Evolutionary conservation across 1,139 yeast genomes (phyloP), one percentile per base, ranked within the genome.

Genomic region (Saccharomycopsis hybrid): DNA sequence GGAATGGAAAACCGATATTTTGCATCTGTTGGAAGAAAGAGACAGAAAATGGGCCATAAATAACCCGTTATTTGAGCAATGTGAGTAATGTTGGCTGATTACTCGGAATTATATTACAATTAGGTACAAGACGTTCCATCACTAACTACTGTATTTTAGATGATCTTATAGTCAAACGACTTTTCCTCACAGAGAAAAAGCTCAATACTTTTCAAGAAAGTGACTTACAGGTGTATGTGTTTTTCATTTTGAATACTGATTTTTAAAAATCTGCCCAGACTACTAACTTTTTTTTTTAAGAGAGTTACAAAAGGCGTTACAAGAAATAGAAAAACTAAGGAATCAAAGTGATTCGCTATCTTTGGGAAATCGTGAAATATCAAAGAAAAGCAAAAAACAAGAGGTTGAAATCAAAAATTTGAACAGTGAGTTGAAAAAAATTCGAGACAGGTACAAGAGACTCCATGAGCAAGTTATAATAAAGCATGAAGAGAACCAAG

Each of bases 171-270:
- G 11, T 46, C n/a, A 9, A 28, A 5, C n/a, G 53, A 24, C 44
- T 50, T 7, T 37, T 43, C 31, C 13, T 31, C 9, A 29, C 46
- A 2, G 53, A 50, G 31, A 31, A 48, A 2, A 50, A 50, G 25
- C 29, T 47, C 8, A 33, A 28, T 7, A 13, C 37, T 13, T 35
- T 50, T 9, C 51, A 38, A 27, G 36, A 40, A 29, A 40, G 31
- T 8, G 53, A 50, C 31, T 13, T 50, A 28, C 53, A 50, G 41
- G 32, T 48, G 51, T 47, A 41, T 11, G 52, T 49, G 27, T 31
- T 13, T 13, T 25, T 35, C 7, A 3, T 13, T 33, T n/a, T 29
- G n/a, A 3, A 4, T 29, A 11, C 24, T 42, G 5, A 8, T 41
- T 41, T 41, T 28, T 25, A 11, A 9, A 37, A 46, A 11, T 11